These are phyloP conservation scores for Trichoderma guizhouense DNA, from an alignment of 2,329 filamentous ascomycete species.

Conservation along the genomic window DNA sequence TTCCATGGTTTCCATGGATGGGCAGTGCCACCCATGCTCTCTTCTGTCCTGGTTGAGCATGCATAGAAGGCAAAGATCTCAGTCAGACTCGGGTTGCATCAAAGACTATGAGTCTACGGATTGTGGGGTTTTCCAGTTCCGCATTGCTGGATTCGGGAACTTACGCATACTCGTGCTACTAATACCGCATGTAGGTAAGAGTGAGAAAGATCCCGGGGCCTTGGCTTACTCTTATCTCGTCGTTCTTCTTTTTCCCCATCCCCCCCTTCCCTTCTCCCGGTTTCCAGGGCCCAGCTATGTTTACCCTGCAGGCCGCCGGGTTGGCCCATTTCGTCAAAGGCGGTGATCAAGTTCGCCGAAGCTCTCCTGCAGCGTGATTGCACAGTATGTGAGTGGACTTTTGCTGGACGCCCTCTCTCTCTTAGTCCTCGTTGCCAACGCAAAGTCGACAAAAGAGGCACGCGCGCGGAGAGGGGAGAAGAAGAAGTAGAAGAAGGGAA, in stretches of 20 bases:
- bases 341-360: slow-evolving; percentile 15
- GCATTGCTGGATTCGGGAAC: slow-evolving; percentile 10
- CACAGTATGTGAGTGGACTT: neutral
- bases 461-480: neutral
- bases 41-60: neutral
- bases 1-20: neutral
- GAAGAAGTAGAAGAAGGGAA: neutral
- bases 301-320: neutral
- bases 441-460: neutral
- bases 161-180: slow-evolving; percentile 1
- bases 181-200: slow-evolving; percentile 1
- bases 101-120: neutral
- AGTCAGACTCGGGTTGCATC: slow-evolving; percentile 8
- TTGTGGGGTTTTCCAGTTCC: slow-evolving; percentile 8
- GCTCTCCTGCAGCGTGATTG: neutral
- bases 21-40: neutral
- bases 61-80: slow-evolving; percentile 7
- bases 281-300: neutral
- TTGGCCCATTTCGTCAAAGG: neutral
- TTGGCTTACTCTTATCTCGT: slow-evolving; percentile 6
- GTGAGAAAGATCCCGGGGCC: slow-evolving; percentile 3
- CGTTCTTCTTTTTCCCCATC: neutral
- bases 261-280: neutral
- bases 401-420: neutral
- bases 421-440: neutral